Base-by-base conservation (phyloP, 1,139 yeast genomes). In the Suhomyces ambrosiae region DNA sequence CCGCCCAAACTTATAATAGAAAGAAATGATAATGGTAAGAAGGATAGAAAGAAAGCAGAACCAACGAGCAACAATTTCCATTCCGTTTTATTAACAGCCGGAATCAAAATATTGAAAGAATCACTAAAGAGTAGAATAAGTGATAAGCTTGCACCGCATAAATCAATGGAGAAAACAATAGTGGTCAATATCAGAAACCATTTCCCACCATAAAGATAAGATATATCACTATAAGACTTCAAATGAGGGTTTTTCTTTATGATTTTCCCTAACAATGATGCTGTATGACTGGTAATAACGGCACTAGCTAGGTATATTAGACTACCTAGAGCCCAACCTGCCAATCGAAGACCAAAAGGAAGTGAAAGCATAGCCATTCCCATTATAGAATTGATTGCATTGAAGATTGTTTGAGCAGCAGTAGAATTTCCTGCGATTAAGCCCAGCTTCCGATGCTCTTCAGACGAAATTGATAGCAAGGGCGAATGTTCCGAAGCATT, bases 291-390 rank as follows among this genome's bases (percentile, higher is more conserved):
- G 0, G 96, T 87, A 9, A 78, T 61, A 5, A 72, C 37, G 0
- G 95, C 89, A 43, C 88, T 77, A 0, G 70, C 40, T 1, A 73
- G 42, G 32, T 89, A 56, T 26, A 83, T 55, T 0, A 72, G 39
- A 0, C 77, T 45, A 1, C 97, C 97, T 14, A 78, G 43, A 3
- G 84, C 56, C 89, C 95, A 84, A 1, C 97, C 97, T 0, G 96
- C 75, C 37, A 85, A 72, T 45, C 73, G 77, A 46, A 90, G 65
- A 0, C 92, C 97, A 49, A 84, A 71, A 0, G 97, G 96, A 33
- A 90, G 68, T 1, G 96, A 83, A 24, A 90, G 70, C 53, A 90
- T 73, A 3, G 96, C 97, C 31, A 90, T 79, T 0, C 97, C 97
- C 52, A 89, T 80, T 29, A 89, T 66, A 0, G 89, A 86, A 57